A percentile compares a stretch with the other conserved stretches of the same genome.
These are phyloP conservation scores for Candida chauliodis DNA, from an alignment of 805 yeast species.

Conservation along the genomic window DNA sequence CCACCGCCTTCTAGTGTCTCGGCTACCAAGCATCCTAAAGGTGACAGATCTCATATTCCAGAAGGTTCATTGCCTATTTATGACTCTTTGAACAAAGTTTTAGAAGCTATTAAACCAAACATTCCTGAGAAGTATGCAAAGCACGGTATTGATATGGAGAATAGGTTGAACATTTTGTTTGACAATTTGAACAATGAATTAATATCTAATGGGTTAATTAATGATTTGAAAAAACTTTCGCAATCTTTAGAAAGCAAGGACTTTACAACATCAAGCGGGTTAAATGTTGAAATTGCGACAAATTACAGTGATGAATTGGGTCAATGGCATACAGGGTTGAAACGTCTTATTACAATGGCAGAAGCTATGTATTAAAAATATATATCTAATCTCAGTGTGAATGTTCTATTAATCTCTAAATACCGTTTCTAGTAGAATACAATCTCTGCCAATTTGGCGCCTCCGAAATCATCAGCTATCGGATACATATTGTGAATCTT, in stretches of 20 bases:
- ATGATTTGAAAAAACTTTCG: constrained; percentile 49
- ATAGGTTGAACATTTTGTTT: constrained; percentile 71
- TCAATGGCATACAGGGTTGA: constrained; percentile 90
- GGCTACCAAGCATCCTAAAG: constrained; percentile 45
- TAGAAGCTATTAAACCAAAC: constrained; percentile 62
- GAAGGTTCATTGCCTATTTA: constrained; percentile 55
- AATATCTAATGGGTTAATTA: constrained; percentile 54
- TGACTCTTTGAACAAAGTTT: constrained; percentile 49
- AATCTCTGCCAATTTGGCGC: constrained; percentile 24
- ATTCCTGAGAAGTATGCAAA: constrained; percentile 71
- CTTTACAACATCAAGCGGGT: constrained; percentile 53
- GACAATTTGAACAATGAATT: constrained; percentile 76
- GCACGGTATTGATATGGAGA: constrained; percentile 77
- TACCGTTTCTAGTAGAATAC: constrained; percentile 9
- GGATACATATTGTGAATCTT: constrained; percentile 21
- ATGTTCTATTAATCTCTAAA: no score
- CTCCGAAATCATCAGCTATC: constrained; percentile 17
- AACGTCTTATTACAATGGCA: constrained; percentile 76
- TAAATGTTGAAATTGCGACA: constrained; percentile 58
- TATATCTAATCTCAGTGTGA: background rate
- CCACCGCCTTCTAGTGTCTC: constrained; percentile 23
- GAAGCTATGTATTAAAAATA: constrained; percentile 29
- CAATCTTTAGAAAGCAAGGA: constrained; percentile 51
- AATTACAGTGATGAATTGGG: constrained; percentile 72
- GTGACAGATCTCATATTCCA: constrained; percentile 69